A percentile compares a stretch with the other conserved stretches of the same genome.
Evolutionary conservation across 176 grass and related monocot species (phyloP).

Genomic region (Paspalum notatum): DNA sequence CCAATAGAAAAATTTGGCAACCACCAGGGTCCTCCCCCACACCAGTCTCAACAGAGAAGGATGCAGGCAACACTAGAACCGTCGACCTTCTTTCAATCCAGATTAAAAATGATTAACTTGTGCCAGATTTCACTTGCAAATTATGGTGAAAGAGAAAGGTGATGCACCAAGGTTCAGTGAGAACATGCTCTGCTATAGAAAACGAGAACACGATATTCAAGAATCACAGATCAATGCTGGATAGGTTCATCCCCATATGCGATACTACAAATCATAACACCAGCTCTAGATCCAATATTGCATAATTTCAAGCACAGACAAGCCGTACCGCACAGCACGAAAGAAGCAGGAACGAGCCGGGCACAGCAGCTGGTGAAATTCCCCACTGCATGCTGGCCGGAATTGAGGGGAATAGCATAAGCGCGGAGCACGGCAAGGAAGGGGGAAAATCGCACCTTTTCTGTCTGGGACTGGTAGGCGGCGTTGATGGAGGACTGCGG

Average conservation of each 20-base stretch:
- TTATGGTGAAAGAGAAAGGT: neutral
- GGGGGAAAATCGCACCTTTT: slow-evolving; percentile 57
- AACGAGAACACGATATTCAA: neutral
- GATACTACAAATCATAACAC: slow-evolving; percentile 17
- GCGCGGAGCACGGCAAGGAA: neutral
- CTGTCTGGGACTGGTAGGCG: slow-evolving; percentile 84
- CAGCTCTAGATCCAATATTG: slow-evolving; percentile 37
- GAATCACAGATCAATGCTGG: slow-evolving; percentile 23
- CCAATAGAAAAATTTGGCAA: slow-evolving; percentile 9
- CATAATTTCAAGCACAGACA: neutral
- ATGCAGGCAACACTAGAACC: neutral
- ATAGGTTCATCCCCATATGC: neutral
- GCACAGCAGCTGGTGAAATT: neutral
- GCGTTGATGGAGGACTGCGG: slow-evolving; percentile 93
- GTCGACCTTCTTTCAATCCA: slow-evolving; percentile 16
- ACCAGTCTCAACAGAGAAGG: slow-evolving; percentile 6
- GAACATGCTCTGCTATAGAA: neutral
- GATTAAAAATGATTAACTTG: neutral
- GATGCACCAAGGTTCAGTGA: neutral
- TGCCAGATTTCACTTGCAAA: slow-evolving; percentile 18
- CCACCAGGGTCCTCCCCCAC: neutral
- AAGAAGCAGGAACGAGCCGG: neutral
- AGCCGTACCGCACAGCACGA: neutral
- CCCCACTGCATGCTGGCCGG: neutral
- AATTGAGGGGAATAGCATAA: neutral